phyloP scores from a whole-genome alignment of 768 basidiomycete species.

The Strobilomyces echinocephalus region DNA sequence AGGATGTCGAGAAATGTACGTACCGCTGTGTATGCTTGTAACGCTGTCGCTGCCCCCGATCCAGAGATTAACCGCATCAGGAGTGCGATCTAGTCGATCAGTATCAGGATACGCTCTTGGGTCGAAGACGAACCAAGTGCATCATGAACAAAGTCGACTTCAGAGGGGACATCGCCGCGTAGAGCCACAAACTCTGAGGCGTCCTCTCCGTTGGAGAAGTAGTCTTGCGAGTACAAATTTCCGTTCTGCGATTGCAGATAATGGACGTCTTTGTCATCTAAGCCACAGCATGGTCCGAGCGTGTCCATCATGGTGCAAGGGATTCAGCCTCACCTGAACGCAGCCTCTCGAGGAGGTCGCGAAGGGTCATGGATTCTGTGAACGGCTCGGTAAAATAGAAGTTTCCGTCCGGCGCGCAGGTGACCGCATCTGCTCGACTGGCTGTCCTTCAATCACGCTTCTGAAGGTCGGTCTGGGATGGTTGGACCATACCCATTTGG shows the following conservation, averaged over 20 bases:
- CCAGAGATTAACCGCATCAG: conserved; percentile 94
- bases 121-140: conserved; percentile 57
- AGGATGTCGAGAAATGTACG: conserved; percentile 35
- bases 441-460: conserved; percentile 11
- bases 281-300: background rate
- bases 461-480: background rate
- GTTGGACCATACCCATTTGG: conserved; percentile 64
- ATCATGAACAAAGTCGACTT: conserved; percentile 71
- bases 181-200: conserved; percentile 60
- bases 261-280: conserved; percentile 35
- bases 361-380: conserved; percentile 64
- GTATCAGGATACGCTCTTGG: background rate
- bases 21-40: conserved; percentile 86
- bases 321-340: conserved; percentile 28
- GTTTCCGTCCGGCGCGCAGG: conserved; percentile 44
- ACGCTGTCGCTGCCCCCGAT: conserved; percentile 73
- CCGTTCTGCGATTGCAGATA: conserved; percentile 94
- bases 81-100: conserved; percentile 42
- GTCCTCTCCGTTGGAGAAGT: conserved; percentile 35
- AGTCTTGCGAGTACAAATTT: conserved; percentile 59
- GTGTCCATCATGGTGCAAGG: background rate
- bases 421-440: conserved; percentile 76
- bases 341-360: conserved; percentile 43
- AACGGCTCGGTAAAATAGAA: conserved; percentile 76
- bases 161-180: conserved; percentile 59